phyloP scores from a whole-genome alignment of 345 rosid species.

The Crucihimalaya himalaica region DNA sequence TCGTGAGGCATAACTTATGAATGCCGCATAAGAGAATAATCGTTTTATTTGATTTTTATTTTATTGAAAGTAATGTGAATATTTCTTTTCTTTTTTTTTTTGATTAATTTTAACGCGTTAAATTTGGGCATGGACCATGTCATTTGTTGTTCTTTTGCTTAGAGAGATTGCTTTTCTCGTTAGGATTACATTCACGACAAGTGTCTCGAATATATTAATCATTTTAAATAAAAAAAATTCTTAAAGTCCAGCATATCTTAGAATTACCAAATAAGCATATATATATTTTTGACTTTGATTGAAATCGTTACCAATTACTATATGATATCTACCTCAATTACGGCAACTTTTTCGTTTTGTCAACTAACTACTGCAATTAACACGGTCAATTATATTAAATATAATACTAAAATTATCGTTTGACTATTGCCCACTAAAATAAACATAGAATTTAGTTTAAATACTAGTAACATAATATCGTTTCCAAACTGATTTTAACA shows the following conservation, averaged over 20 bases:
- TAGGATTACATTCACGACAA: conserved; percentile 32
- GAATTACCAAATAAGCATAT: conserved; percentile 5
- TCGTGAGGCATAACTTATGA: conserved; percentile 29
- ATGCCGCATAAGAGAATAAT: conserved; percentile 20
- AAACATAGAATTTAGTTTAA: not conserved
- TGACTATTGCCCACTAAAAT: not conserved
- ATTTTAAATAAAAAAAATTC: not conserved
- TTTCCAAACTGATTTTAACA: not conserved
- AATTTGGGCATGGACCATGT: conserved; percentile 23
- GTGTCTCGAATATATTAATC: not conserved
- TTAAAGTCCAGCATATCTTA: not conserved
- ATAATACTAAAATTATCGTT: not conserved
- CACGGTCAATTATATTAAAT: not conserved
- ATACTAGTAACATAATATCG: conserved; percentile 3
- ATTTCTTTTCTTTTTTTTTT: not conserved
- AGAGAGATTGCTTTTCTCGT: conserved; percentile 9
- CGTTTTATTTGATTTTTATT: conserved; percentile 18
- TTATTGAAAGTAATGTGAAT: conserved; percentile 26
- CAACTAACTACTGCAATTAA: conserved; percentile 15
- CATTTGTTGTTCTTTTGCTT: conserved; percentile 29
- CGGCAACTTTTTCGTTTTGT: not conserved
- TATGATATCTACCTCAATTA: not conserved
- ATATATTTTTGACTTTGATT: conserved; percentile 17
- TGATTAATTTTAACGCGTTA: conserved; percentile 30
- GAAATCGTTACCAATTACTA: not conserved